A percentile compares a stretch with the other conserved stretches of the same genome.
Conservation (phyloP, 2,329 filamentous ascomycete species). For the Colletotrichum chrysophilum region DNA sequence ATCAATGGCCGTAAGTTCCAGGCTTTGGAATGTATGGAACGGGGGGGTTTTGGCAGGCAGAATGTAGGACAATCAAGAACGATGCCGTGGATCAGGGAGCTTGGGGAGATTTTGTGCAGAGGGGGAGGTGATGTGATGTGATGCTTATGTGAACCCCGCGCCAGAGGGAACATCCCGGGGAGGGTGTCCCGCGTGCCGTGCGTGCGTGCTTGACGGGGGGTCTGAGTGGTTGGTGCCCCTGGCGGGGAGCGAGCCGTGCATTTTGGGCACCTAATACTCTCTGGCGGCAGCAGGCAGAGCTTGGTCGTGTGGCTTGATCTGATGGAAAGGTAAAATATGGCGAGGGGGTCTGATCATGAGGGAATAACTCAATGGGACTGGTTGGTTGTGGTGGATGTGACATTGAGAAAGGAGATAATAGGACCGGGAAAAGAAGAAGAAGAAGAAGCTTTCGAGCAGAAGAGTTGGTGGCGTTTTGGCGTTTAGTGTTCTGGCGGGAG, state of each 20-base stretch:
- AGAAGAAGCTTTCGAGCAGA: neutral
- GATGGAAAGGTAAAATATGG: neutral
- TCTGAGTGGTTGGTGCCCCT: neutral
- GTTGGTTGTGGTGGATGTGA: neutral
- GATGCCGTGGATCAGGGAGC: neutral
- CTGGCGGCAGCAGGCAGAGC: neutral
- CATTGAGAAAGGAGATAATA: neutral
- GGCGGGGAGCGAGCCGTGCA: neutral
- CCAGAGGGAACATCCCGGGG: neutral
- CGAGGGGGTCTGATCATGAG: neutral
- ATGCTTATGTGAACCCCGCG: neutral
- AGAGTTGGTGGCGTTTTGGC: neutral
- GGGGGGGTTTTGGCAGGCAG: no score
- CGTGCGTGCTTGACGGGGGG: no score
- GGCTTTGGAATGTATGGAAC: neutral
- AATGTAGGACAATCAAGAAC: neutral
- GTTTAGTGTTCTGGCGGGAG: neutral
- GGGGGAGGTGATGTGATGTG: neutral
- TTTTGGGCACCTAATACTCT: neutral
- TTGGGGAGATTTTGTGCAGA: neutral
- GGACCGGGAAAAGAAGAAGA: neutral
- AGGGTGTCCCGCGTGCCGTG: neutral
- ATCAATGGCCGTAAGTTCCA: accelerated
- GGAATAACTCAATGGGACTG: no score
- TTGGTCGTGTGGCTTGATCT: neutral